phyloP scores from a whole-genome alignment of 148 eudicot genomes.

The Polygonum aviculare region DNA sequence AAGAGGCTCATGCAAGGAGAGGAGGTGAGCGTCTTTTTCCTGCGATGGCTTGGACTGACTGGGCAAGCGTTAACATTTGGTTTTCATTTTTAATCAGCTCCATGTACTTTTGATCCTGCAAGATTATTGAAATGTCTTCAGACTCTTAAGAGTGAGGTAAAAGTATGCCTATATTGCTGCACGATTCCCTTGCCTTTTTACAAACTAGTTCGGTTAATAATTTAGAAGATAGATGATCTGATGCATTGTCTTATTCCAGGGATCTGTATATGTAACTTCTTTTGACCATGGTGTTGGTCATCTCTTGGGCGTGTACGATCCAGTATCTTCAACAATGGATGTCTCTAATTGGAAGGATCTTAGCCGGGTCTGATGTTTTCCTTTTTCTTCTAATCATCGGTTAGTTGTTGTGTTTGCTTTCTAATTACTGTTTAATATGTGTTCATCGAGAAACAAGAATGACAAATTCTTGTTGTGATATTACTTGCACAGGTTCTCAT shows the following conservation, averaged over 20 bases:
- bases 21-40: slow-evolving; percentile 55
- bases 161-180: not conserved
- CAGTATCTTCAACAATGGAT: no score
- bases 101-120: slow-evolving; percentile 89
- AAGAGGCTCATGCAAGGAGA: slow-evolving; percentile 99
- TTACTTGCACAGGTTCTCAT: not conserved
- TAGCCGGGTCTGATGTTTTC: no score
- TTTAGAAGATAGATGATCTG: not conserved
- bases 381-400: no score
- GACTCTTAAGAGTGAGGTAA: slow-evolving; percentile 62
- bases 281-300: slow-evolving; percentile 98
- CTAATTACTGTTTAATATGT: no score
- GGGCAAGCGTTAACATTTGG: slow-evolving; percentile 15
- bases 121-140: slow-evolving; percentile 64
- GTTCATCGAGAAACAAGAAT: not conserved
- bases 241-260: slow-evolving; percentile 29
- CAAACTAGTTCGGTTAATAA: not conserved
- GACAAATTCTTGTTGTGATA: not conserved
- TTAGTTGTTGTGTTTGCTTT: no score
- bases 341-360: no score
- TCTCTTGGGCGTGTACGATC: slow-evolving; percentile 13
- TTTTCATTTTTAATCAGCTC: slow-evolving; percentile 52
- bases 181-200: not conserved
- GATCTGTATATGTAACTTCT: slow-evolving; percentile 85
- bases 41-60: slow-evolving; percentile 9